Evolutionary conservation across 306 rosid species (phyloP), one percentile per base, ranked within the genome.

Genomic region (Quercus bicolor): DNA sequence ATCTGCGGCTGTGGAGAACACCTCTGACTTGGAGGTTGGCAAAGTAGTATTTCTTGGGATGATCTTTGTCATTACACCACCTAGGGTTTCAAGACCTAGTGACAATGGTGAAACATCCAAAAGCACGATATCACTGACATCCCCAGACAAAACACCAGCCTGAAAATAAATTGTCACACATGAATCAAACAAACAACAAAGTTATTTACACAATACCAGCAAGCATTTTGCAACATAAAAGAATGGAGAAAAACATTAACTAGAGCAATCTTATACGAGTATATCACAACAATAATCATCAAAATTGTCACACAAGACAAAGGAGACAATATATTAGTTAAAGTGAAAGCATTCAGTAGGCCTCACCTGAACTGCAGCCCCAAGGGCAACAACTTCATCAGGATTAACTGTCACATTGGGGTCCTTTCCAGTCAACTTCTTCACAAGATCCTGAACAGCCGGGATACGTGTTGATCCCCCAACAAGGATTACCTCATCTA

Each of bases 401-500:
- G 98, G 98, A 78, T 93, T 93, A 57, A 93, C 98, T 1, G 97
- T 90, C 75, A 93, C 94, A 80, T 93, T 93, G 14, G 98, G 98
- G 31, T 91, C 98, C 83, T 91, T 93, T 45, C 97, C 92, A 65
- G 86, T 93, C 91, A 91, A 3, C 89, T 93, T 93, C 90, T 87
- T 91, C 4, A 93, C 97, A 64, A 93, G 93, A 78, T 89, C 97
- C 77, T 93, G 98, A 72, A 91, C 97, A 59, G 97, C 94, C 13
- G 98, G 98, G 16, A 91, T 93, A 73, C 98, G 94, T 64, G 98
- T 93, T 52, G 98, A 93, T 24, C 98, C 98, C 68, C 98, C 98
- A 76, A 93, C 98, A 74, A 93, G 96, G 77, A 93, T 91, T 18
- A 93, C 94, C 85, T 94, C 97, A 21, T 94, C 98, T 55, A 94